These are phyloP conservation scores for Raphidocelis subcapitata DNA, from an alignment of 139 green algal species.

Conservation along the genomic window DNA sequence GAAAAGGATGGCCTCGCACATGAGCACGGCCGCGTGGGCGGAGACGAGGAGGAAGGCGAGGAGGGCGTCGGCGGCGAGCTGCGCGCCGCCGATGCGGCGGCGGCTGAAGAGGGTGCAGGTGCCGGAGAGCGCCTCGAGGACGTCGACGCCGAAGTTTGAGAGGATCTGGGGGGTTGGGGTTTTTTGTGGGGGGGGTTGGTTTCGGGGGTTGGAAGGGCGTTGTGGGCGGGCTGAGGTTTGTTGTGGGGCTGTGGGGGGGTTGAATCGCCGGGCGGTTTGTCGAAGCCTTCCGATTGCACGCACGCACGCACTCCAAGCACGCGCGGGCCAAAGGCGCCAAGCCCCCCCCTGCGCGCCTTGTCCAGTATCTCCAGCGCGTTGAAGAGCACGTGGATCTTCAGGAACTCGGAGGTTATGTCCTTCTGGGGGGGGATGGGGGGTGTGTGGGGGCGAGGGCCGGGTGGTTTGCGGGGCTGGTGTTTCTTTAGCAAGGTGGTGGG, in stretches of 20 bases:
- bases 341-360: constrained; percentile 49
- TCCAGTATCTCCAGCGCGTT: constrained; percentile 85
- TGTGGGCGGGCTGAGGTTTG: no score
- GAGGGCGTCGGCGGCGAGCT: constrained; percentile 51
- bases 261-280: no score
- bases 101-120: constrained; percentile 60
- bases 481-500: neutral
- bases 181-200: neutral
- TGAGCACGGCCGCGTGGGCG: constrained; percentile 64
- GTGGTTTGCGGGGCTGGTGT: neutral
- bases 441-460: no score
- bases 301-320: no score
- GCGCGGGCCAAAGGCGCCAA: no score
- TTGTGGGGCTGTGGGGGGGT: no score
- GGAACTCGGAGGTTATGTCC: constrained; percentile 78
- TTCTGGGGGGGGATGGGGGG: no score
- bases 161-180: constrained; percentile 69
- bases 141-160: constrained; percentile 82
- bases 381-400: constrained; percentile 88
- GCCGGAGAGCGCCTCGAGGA: constrained; percentile 74
- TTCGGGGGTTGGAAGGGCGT: neutral
- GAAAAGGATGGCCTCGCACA: constrained; percentile 78
- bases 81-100: constrained; percentile 6
- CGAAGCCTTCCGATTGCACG: no score
- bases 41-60: constrained; percentile 52